Evolutionary conservation across 1,139 yeast genomes (phyloP).

Genomic region (Hyphopichia pseudoburtonii): DNA sequence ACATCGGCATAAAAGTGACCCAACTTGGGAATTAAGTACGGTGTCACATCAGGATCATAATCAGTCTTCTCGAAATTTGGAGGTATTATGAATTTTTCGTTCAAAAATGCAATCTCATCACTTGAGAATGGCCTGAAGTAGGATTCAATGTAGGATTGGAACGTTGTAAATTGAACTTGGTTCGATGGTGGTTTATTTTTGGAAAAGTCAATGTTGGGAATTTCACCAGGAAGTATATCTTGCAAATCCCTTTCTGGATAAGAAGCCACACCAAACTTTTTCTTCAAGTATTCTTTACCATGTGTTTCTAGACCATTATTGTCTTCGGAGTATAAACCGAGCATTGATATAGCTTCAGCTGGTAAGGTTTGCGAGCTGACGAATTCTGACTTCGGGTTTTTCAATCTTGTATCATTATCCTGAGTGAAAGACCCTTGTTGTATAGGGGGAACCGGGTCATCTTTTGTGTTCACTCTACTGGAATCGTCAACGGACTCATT

Average conservation of each 20-base stretch:
- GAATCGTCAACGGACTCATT: constrained; percentile 3
- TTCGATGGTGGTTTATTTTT: constrained; percentile 77
- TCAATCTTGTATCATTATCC: constrained; percentile 58
- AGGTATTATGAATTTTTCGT: constrained; percentile 58
- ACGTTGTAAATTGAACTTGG: constrained; percentile 91
- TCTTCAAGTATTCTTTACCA: constrained; percentile 72
- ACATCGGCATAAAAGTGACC: constrained; percentile 79
- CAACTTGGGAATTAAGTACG: constrained; percentile 75
- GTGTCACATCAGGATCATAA: constrained; percentile 67
- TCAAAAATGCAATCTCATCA: constrained; percentile 77
- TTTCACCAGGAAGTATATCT: constrained; percentile 78
- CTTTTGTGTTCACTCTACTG: constrained; percentile 19
- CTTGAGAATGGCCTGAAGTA: constrained; percentile 74
- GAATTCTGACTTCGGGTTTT: constrained; percentile 77
- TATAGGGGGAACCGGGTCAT: constrained; percentile 43
- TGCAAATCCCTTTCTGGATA: constrained; percentile 79
- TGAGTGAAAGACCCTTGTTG: constrained; percentile 49
- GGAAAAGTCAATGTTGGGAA: constrained; percentile 86
- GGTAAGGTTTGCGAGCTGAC: constrained; percentile 74
- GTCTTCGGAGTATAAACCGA: constrained; percentile 68
- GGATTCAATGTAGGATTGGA: constrained; percentile 81
- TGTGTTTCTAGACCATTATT: constrained; percentile 53
- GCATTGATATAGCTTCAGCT: constrained; percentile 57
- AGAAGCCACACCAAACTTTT: constrained; percentile 83
- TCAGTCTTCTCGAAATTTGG: constrained; percentile 46